phyloP scores from a whole-genome alignment of 2,329 filamentous ascomycete genomes.

The Talaromyces sp. region DNA sequence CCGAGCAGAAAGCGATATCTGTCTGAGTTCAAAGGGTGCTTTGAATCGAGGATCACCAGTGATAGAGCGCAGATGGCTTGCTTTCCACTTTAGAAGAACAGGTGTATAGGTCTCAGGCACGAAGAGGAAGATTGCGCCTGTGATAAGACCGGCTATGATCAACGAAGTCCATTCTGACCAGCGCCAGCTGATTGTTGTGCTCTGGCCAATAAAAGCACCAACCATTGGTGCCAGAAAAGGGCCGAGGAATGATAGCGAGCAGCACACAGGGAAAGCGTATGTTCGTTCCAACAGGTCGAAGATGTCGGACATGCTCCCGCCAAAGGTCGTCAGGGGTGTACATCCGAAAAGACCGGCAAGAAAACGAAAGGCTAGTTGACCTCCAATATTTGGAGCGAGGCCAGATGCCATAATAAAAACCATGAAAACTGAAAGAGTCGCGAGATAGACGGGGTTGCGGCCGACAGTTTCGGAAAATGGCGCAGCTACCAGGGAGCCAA shows the following conservation, averaged over 20 bases:
- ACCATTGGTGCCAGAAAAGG: slow-evolving; percentile 47
- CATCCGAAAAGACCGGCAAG: slow-evolving; percentile 60
- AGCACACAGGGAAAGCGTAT: slow-evolving; percentile 45
- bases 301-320: slow-evolving; percentile 64
- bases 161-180: slow-evolving; percentile 56
- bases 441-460: slow-evolving; percentile 47
- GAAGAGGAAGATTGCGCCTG: slow-evolving; percentile 36
- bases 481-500: slow-evolving; percentile 45
- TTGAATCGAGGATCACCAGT: slow-evolving; percentile 34
- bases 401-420: slow-evolving; percentile 1
- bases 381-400: slow-evolving; percentile 1
- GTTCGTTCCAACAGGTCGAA: slow-evolving; percentile 56
- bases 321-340: slow-evolving; percentile 65
- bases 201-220: slow-evolving; percentile 47
- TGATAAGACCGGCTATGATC: slow-evolving; percentile 43
- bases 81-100: slow-evolving; percentile 9
- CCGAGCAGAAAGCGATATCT: slow-evolving; percentile 34
- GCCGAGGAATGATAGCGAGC: slow-evolving; percentile 5
- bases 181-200: slow-evolving; percentile 35
- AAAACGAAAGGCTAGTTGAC: slow-evolving; percentile 43
- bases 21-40: slow-evolving; percentile 42
- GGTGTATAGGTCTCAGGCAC: slow-evolving; percentile 39
- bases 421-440: slow-evolving; percentile 38
- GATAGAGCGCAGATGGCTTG: slow-evolving; percentile 6
- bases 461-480: slow-evolving; percentile 48